Conservation (phyloP, 2,329 filamentous ascomycete genomes). For the Penicillium sp. region DNA sequence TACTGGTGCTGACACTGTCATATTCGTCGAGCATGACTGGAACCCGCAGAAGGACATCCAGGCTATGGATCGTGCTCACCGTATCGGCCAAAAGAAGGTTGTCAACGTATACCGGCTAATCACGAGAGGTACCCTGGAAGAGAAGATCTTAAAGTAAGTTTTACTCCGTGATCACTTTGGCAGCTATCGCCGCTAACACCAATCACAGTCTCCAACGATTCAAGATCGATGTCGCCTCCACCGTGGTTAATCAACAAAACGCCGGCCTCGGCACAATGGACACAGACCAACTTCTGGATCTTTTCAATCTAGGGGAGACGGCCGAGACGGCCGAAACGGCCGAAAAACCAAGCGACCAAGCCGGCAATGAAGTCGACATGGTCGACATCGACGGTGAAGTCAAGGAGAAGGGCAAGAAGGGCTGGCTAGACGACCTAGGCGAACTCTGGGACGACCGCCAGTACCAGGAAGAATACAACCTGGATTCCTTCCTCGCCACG, state of each 20-base stretch:
- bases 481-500: slow-evolving; percentile 89
- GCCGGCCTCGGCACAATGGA: slow-evolving; percentile 93
- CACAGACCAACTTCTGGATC: slow-evolving; percentile 93
- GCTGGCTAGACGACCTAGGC: slow-evolving; percentile 88
- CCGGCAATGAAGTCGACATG: slow-evolving; percentile 61
- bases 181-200: slow-evolving; percentile 14
- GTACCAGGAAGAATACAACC: slow-evolving; percentile 96
- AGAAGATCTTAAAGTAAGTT: slow-evolving; percentile 83
- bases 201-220: slow-evolving; percentile 78
- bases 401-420: slow-evolving; percentile 90
- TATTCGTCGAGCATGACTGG: slow-evolving; percentile 99
- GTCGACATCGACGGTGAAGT: slow-evolving; percentile 91
- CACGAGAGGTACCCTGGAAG: slow-evolving; percentile 89
- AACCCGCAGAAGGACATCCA: slow-evolving; percentile 98
- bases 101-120: slow-evolving; percentile 98
- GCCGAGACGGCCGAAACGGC: slow-evolving; percentile 47
- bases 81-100: slow-evolving; percentile 99
- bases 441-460: slow-evolving; percentile 97
- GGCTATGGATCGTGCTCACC: slow-evolving; percentile 96
- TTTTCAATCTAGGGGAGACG: slow-evolving; percentile 84
- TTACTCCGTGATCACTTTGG: slow-evolving; percentile 9
- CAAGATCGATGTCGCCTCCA: slow-evolving; percentile 98
- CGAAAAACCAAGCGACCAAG: slow-evolving; percentile 56
- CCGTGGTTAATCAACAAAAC: slow-evolving; percentile 98
- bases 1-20: slow-evolving; percentile 95